Percentiles rank a stretch among this genome's conserved stretches.
These are phyloP conservation scores for Gentiana macrophylla DNA, from an alignment of 257 asterid genomes.

Conservation along the genomic window DNA sequence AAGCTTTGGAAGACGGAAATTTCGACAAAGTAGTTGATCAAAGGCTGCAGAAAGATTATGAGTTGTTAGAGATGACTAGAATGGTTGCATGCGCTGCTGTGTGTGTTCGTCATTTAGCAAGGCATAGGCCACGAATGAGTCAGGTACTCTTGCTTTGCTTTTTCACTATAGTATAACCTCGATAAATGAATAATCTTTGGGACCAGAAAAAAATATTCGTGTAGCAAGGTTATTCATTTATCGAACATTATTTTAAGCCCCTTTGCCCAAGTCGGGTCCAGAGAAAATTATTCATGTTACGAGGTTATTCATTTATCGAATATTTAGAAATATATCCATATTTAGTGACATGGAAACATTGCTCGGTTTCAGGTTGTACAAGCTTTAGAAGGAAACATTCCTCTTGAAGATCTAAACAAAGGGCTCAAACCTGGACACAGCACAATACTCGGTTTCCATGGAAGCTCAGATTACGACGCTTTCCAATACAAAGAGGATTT, in stretches of 20 bases:
- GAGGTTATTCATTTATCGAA: too few relatives aligned
- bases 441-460: conserved; percentile 26
- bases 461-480: conserved; percentile 52
- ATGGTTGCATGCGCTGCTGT: conserved; percentile 85
- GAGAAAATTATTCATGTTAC: too few relatives aligned
- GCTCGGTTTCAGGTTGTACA: conserved; percentile 33
- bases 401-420: conserved; percentile 42
- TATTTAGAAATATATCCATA: too few relatives aligned
- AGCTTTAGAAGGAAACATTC: conserved; percentile 60
- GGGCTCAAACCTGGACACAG: conserved; percentile 40
- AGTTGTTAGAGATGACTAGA: conserved; percentile 52
- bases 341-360: too few relatives aligned
- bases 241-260: too few relatives aligned
- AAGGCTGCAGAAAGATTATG: conserved; percentile 52
- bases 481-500: conserved; percentile 72
- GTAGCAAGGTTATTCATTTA: too few relatives aligned
- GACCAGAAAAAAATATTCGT: too few relatives aligned
- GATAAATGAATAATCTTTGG: too few relatives aligned
- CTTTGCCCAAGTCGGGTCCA: too few relatives aligned
- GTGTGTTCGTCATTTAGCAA: conserved; percentile 77
- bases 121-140: conserved; percentile 72
- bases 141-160: conserved; percentile 34
- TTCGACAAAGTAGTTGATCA: conserved; percentile 62
- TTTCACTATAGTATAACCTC: too few relatives aligned
- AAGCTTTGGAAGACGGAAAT: conserved; percentile 47